Percentiles rank a stretch among this genome's conserved stretches.
Evolutionary conservation across 2,329 filamentous ascomycete species (phyloP).

Genomic region (Fusarium nurragi): DNA sequence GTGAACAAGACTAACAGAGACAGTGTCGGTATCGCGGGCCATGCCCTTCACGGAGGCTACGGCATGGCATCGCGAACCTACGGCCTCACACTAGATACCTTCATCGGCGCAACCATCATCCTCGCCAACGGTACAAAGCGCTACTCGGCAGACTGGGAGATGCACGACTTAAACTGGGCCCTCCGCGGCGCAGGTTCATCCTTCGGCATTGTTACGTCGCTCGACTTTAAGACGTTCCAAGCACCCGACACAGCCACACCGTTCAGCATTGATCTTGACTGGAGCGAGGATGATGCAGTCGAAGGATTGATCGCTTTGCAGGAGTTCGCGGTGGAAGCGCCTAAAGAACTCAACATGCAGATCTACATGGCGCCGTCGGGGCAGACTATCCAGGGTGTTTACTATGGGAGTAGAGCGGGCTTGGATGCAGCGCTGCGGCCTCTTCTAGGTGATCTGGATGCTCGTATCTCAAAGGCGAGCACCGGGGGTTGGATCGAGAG

Average conservation of each 20-base stretch:
- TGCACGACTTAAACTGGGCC: slow-evolving; percentile 46
- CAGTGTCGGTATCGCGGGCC: slow-evolving; percentile 45
- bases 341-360: slow-evolving; percentile 46
- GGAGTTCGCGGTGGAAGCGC: slow-evolving; percentile 34
- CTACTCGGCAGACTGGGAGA: slow-evolving; percentile 36
- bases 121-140: slow-evolving; percentile 42
- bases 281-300: slow-evolving; percentile 30
- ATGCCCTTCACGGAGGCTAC: slow-evolving; percentile 46
- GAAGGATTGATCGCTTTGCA: slow-evolving; percentile 42
- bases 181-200: slow-evolving; percentile 47
- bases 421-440: slow-evolving; percentile 32
- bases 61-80: slow-evolving; percentile 45
- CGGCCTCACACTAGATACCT: slow-evolving; percentile 45
- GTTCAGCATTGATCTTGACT: slow-evolving; percentile 37
- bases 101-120: slow-evolving; percentile 45
- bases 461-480: slow-evolving; percentile 8
- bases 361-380: slow-evolving; percentile 34
- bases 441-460: slow-evolving; percentile 30
- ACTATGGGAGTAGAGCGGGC: slow-evolving; percentile 36
- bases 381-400: slow-evolving; percentile 44
- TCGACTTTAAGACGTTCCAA: slow-evolving; percentile 43
- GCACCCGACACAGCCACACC: slow-evolving; percentile 36
- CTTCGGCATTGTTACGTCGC: slow-evolving; percentile 46
- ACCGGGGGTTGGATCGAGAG: slow-evolving; percentile 43
- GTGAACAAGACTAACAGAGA: slow-evolving; percentile 3